A percentile compares a stretch with the other conserved stretches of the same genome.
Evolutionary conservation across 441 rosid species (phyloP).

Genomic region (Erodium trifolium): DNA sequence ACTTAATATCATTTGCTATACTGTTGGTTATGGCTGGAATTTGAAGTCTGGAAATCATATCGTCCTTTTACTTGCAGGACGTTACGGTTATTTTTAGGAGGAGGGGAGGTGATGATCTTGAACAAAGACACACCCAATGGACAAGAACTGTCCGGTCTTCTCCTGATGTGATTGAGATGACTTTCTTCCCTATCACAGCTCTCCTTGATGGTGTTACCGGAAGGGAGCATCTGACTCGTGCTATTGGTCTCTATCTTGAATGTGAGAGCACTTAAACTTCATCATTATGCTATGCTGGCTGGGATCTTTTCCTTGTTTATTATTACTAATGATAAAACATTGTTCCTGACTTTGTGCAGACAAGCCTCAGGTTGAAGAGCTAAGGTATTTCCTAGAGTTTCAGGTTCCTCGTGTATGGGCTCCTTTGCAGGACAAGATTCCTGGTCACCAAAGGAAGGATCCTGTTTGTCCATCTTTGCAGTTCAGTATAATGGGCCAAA

Average conservation of each 20-base stretch:
- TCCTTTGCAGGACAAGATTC: conserved; percentile 64
- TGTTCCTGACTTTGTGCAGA: conserved; percentile 28
- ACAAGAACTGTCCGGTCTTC: conserved; percentile 47
- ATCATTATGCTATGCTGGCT: neutral
- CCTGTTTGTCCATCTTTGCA: conserved; percentile 64
- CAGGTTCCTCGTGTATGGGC: conserved; percentile 74
- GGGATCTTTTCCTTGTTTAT: neutral
- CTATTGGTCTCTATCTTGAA: conserved; percentile 59
- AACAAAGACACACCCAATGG: conserved; percentile 66
- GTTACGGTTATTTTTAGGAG: conserved; percentile 72
- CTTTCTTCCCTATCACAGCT: conserved; percentile 52
- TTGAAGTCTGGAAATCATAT: conserved; percentile 26
- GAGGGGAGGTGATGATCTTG: conserved; percentile 80
- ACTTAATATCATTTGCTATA: neutral
- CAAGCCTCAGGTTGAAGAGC: conserved; percentile 74
- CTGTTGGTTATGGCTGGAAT: neutral
- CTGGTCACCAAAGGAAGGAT: conserved; percentile 39
- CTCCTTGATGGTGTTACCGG: conserved; percentile 68
- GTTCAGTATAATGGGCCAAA: conserved; percentile 82
- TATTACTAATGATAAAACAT: neutral
- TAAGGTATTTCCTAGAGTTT: conserved; percentile 66
- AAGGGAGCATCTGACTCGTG: conserved; percentile 53
- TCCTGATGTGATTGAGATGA: conserved; percentile 69
- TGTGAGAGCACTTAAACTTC: conserved; percentile 28
- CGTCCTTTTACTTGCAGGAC: conserved; percentile 49